Conservation (phyloP, 306 rosid genomes). For the Astragalus glycyphyllos region DNA sequence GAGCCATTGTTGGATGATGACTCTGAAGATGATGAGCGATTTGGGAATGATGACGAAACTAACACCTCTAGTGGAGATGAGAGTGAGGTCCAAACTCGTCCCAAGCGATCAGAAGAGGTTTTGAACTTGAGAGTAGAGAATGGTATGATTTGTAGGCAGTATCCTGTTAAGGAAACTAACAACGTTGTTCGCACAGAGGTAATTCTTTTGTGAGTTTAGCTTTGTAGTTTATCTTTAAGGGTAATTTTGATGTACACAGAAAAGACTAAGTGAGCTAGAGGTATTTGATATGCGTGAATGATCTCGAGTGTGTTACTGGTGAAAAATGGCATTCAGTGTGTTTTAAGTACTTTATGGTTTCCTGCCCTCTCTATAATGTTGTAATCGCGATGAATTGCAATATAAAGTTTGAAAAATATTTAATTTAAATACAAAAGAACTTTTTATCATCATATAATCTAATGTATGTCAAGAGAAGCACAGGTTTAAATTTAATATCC, state of each 20-base stretch:
- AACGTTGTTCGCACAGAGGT: constrained; percentile 82
- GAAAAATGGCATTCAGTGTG: constrained; percentile 14
- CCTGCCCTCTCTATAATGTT: not conserved
- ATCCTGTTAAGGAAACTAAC: constrained; percentile 89
- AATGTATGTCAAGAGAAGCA: constrained; percentile 18
- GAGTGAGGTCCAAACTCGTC: constrained; percentile 49
- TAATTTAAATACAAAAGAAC: not conserved
- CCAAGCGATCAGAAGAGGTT: constrained; percentile 85
- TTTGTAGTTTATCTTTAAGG: constrained; percentile 3
- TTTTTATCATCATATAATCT: not conserved
- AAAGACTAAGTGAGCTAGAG: constrained; percentile 20
- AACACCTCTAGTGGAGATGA: constrained; percentile 64
- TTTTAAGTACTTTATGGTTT: constrained; percentile 23
- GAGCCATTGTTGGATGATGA: constrained; percentile 71
- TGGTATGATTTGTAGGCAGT: constrained; percentile 84
- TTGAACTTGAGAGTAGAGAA: constrained; percentile 65
- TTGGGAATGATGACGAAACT: constrained; percentile 57
- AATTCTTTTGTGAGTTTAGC: constrained; percentile 27
- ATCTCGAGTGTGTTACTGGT: constrained; percentile 14
- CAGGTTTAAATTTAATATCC: constrained; percentile 7
- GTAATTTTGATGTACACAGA: constrained; percentile 12
- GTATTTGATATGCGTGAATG: constrained; percentile 25
- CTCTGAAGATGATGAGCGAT: constrained; percentile 65
- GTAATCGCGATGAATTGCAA: constrained; percentile 4
- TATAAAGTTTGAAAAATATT: not conserved